A percentile compares a stretch with the other conserved stretches of the same genome.
phyloP scores from a whole-genome alignment of 805 yeast genomes.

The Teunomyces atbi region DNA sequence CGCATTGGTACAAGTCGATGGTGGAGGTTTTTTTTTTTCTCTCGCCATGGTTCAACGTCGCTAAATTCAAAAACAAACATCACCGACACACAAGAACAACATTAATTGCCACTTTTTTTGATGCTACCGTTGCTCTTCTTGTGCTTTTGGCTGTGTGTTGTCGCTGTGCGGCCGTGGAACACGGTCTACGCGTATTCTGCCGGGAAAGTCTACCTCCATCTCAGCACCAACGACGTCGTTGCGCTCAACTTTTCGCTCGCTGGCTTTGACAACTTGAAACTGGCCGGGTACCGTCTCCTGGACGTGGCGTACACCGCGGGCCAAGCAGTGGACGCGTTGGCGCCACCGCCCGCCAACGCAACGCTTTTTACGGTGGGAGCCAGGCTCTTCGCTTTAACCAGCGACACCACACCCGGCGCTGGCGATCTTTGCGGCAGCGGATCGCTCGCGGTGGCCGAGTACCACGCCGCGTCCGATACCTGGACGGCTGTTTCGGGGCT shows the following conservation, averaged over 20 bases:
- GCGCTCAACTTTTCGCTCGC: constrained; percentile 33
- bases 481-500: constrained; percentile 22
- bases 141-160: neutral
- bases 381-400: constrained; percentile 29
- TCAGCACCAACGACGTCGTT: constrained; percentile 36
- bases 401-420: constrained; percentile 2
- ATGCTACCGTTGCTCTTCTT: neutral
- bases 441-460: constrained; percentile 20
- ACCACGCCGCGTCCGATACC: constrained; percentile 11
- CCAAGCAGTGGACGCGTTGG: constrained; percentile 20
- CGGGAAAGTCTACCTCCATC: constrained; percentile 34
- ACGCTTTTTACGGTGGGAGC: constrained; percentile 29
- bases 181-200: constrained; percentile 34
- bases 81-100: too few relatives aligned
- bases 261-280: constrained; percentile 20
- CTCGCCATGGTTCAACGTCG: too few relatives aligned
- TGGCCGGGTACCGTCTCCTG: neutral
- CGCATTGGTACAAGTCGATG: too few relatives aligned
- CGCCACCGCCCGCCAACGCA: constrained; percentile 33
- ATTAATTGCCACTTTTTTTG: neutral
- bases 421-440: constrained; percentile 35
- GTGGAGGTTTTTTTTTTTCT: too few relatives aligned
- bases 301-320: constrained; percentile 18
- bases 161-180: constrained; percentile 20
- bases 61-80: too few relatives aligned